These are phyloP conservation scores for Candida fluviatilis DNA, from an alignment of 805 yeast genomes.

Conservation along the genomic window DNA sequence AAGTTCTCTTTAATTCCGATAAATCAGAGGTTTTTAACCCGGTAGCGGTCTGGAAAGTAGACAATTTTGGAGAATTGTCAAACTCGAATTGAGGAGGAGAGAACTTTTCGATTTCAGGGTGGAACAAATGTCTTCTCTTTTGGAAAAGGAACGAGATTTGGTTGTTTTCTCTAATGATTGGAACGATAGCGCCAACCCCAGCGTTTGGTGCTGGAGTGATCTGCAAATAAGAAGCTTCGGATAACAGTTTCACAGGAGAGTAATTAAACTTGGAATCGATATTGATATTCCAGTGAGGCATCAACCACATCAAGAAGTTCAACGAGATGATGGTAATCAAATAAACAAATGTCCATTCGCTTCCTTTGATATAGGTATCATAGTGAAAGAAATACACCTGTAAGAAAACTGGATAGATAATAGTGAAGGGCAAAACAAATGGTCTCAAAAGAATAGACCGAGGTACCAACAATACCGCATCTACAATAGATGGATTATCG, in stretches of 20 bases:
- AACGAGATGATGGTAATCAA: constrained; percentile 68
- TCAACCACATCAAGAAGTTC: constrained; percentile 73
- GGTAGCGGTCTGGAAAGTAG: constrained; percentile 48
- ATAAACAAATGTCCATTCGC: constrained; percentile 95
- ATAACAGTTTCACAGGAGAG: constrained; percentile 44
- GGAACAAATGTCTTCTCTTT: constrained; percentile 82
- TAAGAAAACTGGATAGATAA: constrained; percentile 69
- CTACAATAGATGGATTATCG: constrained; percentile 65
- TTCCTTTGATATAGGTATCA: constrained; percentile 78
- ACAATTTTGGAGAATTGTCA: constrained; percentile 55
- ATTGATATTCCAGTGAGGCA: constrained; percentile 91
- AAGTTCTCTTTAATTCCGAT: constrained; percentile 47
- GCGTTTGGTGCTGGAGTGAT: constrained; percentile 79
- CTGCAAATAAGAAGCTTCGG: constrained; percentile 67
- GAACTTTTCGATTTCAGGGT: constrained; percentile 50
- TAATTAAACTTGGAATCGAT: constrained; percentile 71
- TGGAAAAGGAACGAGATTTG: constrained; percentile 81
- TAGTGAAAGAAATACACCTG: constrained; percentile 65
- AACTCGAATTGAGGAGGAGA: constrained; percentile 79
- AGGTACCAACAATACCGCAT: constrained; percentile 72
- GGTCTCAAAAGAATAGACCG: constrained; percentile 59
- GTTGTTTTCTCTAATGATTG: constrained; percentile 49
- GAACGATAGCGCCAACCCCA: constrained; percentile 79
- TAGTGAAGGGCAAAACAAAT: constrained; percentile 77
- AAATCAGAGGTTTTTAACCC: constrained; percentile 56